Percentiles rank a stretch among this genome's conserved stretches.
These are phyloP conservation scores for Takashimella koratensis DNA, from an alignment of 1,284 basidiomycete species.

Conservation along the genomic window DNA sequence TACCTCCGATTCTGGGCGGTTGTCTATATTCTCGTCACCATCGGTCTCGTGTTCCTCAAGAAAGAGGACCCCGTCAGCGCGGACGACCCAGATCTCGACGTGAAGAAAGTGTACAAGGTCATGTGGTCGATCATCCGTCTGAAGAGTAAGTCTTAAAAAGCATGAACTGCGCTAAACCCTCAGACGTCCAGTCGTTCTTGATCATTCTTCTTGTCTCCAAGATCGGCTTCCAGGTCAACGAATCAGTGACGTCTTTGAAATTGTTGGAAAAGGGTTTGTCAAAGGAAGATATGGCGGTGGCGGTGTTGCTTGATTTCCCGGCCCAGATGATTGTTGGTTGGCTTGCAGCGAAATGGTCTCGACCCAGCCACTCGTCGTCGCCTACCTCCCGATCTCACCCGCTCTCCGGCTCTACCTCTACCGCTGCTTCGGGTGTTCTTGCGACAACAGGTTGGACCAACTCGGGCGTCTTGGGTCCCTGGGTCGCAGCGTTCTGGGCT, in stretches of 20 bases:
- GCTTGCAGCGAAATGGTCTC: conserved; percentile 90
- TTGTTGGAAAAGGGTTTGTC: conserved; percentile 94
- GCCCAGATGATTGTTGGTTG: conserved; percentile 96
- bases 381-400: background rate
- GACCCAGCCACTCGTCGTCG: conserved; percentile 28
- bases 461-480: conserved; percentile 66
- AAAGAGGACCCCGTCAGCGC: conserved; percentile 77
- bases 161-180: background rate
- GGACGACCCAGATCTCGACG: conserved; percentile 80
- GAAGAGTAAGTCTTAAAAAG: conserved; percentile 63
- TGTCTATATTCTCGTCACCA: conserved; percentile 74
- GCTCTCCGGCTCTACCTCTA: background rate
- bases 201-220: conserved; percentile 88
- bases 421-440: background rate
- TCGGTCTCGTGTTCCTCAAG: conserved; percentile 85
- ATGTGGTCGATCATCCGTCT: conserved; percentile 93
- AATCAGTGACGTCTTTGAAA: conserved; percentile 87
- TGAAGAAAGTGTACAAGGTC: conserved; percentile 83
- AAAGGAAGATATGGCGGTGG: conserved; percentile 90
- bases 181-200: conserved; percentile 88
- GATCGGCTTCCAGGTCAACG: conserved; percentile 93
- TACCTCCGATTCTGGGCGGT: conserved; percentile 87
- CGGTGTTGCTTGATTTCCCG: conserved; percentile 95
- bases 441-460: background rate
- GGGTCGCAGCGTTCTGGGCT: conserved; percentile 90